Base-by-base conservation (phyloP, 495 filamentous ascomycete species). In the Massariosphaeria phaeospora region DNA sequence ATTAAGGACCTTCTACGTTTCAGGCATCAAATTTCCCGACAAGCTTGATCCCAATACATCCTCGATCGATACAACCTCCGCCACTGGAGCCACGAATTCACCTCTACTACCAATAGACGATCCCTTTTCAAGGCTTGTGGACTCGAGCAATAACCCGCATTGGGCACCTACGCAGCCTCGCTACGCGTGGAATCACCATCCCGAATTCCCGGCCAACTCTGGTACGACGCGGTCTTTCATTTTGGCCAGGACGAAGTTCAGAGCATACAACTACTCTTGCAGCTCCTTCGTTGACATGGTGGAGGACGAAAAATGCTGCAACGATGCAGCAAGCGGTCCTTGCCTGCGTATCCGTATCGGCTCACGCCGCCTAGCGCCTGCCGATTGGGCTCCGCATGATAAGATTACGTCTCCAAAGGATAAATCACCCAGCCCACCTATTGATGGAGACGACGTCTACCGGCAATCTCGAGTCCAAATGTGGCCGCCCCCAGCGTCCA, bases 1-100 rank as follows among this genome's bases (percentile, higher is more conserved):
- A 48, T 71, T 74, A 34, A 79, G 86, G 27, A 86, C 82, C 0
- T 88, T 84, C 66, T 90, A 90, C 66, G 80, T 71, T 4, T 79
- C 81, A 4, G 65, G 76, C 15, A 71, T 88, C 11, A 58, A 62
- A 17, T 84, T 83, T 29, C 72, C 73, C 18, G n/a, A n/a, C 17
- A 12, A 12, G 11, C n/a, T n/a, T n/a, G 12, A 27, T 29, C 20
- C 23, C 11, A 20, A 26, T 9, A 17, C 53, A 17, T 17, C 51
- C 13, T 47, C 52, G 3, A 30, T 13, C 26, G 45, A 42, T 21
- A 17, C 18, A 24, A 29, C 36, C 11, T 30, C 49, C 15, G 24
- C 17, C 13, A 11, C 21, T 12, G 39, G 21, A 21, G 11, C 45
- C 2, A 20, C 26, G 2, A 27, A 30, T 15, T 18, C 1, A 15